Conservation (phyloP, 2,329 filamentous ascomycete genomes). For the Fusarium sublunatum region DNA sequence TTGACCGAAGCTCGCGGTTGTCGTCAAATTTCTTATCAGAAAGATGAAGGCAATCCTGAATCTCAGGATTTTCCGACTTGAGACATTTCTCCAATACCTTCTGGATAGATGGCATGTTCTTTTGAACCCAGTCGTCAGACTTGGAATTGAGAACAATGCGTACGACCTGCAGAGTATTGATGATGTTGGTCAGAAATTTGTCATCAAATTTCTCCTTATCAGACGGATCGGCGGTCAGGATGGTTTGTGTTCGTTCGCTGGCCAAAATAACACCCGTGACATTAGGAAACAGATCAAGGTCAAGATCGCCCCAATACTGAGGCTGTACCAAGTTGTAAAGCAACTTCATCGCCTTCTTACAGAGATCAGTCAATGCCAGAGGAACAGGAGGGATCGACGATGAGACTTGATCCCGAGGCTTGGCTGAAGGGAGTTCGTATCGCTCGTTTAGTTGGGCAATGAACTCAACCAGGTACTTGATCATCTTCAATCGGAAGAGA, state of each 20-base stretch:
- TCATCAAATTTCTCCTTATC: slow-evolving; percentile 82
- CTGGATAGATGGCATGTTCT: slow-evolving; percentile 80
- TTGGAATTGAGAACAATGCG: slow-evolving; percentile 90
- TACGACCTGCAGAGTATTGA: slow-evolving; percentile 94
- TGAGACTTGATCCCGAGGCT: slow-evolving; percentile 65
- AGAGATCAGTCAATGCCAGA: slow-evolving; percentile 76
- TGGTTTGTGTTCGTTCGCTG: slow-evolving; percentile 77
- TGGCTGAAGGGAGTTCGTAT: slow-evolving; percentile 79
- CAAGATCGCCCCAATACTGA: slow-evolving; percentile 90
- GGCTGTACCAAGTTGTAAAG: slow-evolving; percentile 87
- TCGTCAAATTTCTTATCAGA: slow-evolving; percentile 77
- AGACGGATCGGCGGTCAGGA: slow-evolving; percentile 67
- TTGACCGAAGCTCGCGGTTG: slow-evolving; percentile 76
- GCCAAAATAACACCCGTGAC: slow-evolving; percentile 87
- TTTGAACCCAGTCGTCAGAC: slow-evolving; percentile 88
- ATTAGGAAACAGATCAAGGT: slow-evolving; percentile 90
- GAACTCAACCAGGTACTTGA: slow-evolving; percentile 96
- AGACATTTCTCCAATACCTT: slow-evolving; percentile 91
- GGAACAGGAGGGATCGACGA: slow-evolving; percentile 59
- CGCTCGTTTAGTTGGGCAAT: slow-evolving; percentile 90
- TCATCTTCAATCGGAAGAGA: slow-evolving; percentile 78
- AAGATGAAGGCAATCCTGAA: slow-evolving; percentile 91
- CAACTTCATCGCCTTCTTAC: slow-evolving; percentile 84
- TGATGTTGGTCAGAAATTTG: slow-evolving; percentile 85
- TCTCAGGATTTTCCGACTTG: slow-evolving; percentile 87